These are phyloP conservation scores for Halophytophthora batemanensis DNA, from an alignment of 352 stramenopile genomes.

Conservation along the genomic window DNA sequence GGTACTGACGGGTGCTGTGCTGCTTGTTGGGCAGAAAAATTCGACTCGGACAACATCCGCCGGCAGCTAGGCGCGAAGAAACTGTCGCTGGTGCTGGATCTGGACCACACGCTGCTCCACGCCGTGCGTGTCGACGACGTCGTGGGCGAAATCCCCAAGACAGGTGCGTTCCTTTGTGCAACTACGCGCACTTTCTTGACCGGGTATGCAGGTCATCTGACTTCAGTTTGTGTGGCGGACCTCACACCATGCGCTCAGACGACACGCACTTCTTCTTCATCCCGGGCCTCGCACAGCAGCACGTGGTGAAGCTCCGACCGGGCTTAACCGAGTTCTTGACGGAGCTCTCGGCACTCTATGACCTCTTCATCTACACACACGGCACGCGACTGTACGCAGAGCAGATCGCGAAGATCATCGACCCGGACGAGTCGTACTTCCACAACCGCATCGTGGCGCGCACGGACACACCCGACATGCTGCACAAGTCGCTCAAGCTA, in stretches of 20 bases:
- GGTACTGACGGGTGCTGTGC: constrained; percentile 6
- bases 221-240: neutral
- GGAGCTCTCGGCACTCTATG: constrained; percentile 80
- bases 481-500: constrained; percentile 85
- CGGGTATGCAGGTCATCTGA: neutral
- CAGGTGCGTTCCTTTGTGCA: constrained; percentile 28
- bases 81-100: constrained; percentile 94
- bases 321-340: constrained; percentile 88
- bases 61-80: constrained; percentile 88
- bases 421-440: constrained; percentile 77
- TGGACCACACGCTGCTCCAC: constrained; percentile 97
- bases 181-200: neutral
- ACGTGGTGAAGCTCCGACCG: constrained; percentile 94
- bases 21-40: constrained; percentile 60
- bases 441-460: constrained; percentile 85
- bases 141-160: constrained; percentile 45
- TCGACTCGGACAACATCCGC: constrained; percentile 82
- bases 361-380: constrained; percentile 95
- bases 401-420: constrained; percentile 92
- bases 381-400: constrained; percentile 93
- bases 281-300: constrained; percentile 67
- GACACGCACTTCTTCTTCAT: constrained; percentile 80
- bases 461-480: constrained; percentile 84
- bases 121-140: constrained; percentile 81
- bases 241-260: constrained; percentile 32